Evolutionary conservation across 176 grass and related monocot species (phyloP), one percentile per base, ranked within the genome.

Genomic region (Musa itinerans): DNA sequence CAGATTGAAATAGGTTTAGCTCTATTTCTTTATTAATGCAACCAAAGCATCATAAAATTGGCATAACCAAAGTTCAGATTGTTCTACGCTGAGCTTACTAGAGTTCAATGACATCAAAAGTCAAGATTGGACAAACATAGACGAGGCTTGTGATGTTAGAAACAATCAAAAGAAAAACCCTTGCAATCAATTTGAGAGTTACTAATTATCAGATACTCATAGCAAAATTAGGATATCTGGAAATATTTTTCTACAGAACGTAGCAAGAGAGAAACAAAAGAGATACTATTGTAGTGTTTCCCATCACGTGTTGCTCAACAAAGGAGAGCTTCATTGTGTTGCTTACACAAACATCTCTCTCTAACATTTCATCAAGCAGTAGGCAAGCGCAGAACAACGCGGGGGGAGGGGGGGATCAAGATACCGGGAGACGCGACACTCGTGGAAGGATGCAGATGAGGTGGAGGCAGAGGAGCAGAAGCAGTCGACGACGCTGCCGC

Each of bases 341-440:
- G 22, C 14, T 66, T 27, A 24, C 2, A 20, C 27, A 69, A 49
- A 69, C 9, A 19, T 50, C 13, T 19, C 34, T 43, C 3, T 49
- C 16, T 19, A 0, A 17, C 10, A 19, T 69, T 69, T 49, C 67
- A 69, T 19, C 7, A 49, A 43, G 43, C 3, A 69, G 15, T 69
- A 1, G 14, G 27, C 19, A n/a, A 11, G 68, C 16, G 21, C 1
- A 77, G 1, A 15, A 64, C 19, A 76, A 64, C 9, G 13, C 16
- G 19, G 11, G 10, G 50, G 10, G 24, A 24, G 24, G 24, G 14
- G 12, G 19, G 59, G n/a, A 59, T 21, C 43, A 22, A 56, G 63
- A 52, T 16, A 54, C 75, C 27, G 79, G 63, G 63, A 61, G 52
- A 72, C 20, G 61, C 10, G 71, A 79, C 65, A 19, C 53, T 21